Conservation (phyloP, 2,329 filamentous ascomycete species). For the Aspergillus uvarum region DNA sequence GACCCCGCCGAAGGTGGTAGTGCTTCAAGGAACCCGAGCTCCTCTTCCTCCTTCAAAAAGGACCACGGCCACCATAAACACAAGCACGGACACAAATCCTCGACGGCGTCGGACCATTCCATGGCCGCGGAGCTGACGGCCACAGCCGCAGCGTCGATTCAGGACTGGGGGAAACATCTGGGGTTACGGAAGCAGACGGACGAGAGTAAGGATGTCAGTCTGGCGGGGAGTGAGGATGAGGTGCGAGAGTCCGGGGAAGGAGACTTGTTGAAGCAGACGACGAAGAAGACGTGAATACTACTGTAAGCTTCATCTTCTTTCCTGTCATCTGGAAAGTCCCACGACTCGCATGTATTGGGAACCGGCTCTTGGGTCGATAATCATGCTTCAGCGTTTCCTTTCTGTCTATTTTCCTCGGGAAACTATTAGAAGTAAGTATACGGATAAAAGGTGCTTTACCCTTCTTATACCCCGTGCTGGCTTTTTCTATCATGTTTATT, state of each 20-base stretch:
- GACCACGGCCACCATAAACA: conserved; percentile 4
- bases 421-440: too few species aligned
- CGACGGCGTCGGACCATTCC: conserved; percentile 8
- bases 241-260: background rate
- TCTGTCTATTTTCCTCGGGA: too few species aligned
- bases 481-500: too few species aligned
- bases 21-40: conserved; percentile 4
- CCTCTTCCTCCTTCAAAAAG: conserved; percentile 1
- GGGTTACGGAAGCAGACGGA: conserved; percentile 67
- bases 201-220: conserved; percentile 66
- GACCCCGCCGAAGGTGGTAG: conserved; percentile 11
- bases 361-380: too few species aligned
- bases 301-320: background rate
- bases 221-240: conserved; percentile 64
- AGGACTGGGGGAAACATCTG: conserved; percentile 54
- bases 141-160: conserved; percentile 16
- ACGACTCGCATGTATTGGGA: too few species aligned
- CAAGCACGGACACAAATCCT: background rate
- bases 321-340: too few species aligned
- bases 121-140: conserved; percentile 14
- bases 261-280: background rate
- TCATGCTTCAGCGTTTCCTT: too few species aligned
- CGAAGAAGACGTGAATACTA: background rate
- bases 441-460: too few species aligned
- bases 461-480: too few species aligned